These are phyloP conservation scores for Russula sp. DNA, from an alignment of 768 basidiomycete genomes.

Conservation along the genomic window DNA sequence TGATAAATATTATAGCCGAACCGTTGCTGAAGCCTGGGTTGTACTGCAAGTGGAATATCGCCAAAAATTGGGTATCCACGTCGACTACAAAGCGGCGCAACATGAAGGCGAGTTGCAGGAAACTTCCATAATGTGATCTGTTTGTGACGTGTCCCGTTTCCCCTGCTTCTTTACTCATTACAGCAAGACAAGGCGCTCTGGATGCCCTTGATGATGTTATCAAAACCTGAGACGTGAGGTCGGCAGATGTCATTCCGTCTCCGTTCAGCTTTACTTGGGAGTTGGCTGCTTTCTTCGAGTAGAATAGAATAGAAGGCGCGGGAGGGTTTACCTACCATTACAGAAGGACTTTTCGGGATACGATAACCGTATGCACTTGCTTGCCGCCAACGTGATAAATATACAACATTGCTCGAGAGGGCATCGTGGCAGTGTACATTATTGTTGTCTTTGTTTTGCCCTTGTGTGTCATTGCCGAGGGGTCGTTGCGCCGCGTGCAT, in stretches of 20 bases:
- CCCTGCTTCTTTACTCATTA: not conserved
- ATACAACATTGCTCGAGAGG: too few relatives aligned
- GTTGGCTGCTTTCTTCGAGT: not conserved
- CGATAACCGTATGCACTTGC: too few relatives aligned
- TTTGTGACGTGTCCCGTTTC: not conserved
- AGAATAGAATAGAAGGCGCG: not conserved
- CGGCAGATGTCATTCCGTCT: too few relatives aligned
- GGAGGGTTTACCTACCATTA: not conserved
- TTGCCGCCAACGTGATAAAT: not conserved
- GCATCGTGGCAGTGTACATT: not conserved
- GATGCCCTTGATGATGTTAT: conserved; percentile 12
- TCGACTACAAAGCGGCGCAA: conserved; percentile 13
- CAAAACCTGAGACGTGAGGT: not conserved
- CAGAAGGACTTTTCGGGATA: not conserved
- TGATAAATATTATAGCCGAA: not conserved
- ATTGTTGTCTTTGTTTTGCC: not conserved
- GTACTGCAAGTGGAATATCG: conserved; percentile 13
- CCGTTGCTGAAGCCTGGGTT: conserved; percentile 9
- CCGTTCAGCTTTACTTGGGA: not conserved
- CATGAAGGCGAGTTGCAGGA: conserved; percentile 12
- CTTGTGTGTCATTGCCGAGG: not conserved
- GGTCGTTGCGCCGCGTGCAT: not conserved
- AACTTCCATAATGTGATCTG: not conserved
- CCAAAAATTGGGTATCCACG: not conserved
- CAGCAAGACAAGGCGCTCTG: conserved; percentile 9